A percentile compares a stretch with the other conserved stretches of the same genome.
Conservation (phyloP, 1,284 basidiomycete genomes). For the Hypsizygus ulmarius region DNA sequence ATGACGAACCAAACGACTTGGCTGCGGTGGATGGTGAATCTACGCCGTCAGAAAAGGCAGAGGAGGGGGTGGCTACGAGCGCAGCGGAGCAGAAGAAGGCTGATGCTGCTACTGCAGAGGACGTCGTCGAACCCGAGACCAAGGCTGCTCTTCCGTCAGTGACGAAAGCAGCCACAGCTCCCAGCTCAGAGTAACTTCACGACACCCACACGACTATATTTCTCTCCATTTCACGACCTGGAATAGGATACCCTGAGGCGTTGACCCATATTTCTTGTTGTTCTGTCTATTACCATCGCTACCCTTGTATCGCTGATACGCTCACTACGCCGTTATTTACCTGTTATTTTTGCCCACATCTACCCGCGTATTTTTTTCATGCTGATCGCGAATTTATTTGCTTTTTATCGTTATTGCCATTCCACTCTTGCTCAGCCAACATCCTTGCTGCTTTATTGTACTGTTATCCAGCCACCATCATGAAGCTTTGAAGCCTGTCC, state of each 20-base stretch:
- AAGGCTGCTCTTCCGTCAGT: constrained; percentile 9
- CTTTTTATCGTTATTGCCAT: constrained; percentile 11
- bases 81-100: constrained; percentile 3
- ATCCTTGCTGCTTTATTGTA: constrained; percentile 7
- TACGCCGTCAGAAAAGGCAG: background rate
- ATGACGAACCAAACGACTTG: constrained; percentile 5
- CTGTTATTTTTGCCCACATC: constrained; percentile 6
- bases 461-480: background rate
- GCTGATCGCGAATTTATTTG: constrained; percentile 5
- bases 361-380: background rate
- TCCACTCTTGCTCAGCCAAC: background rate
- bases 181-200: constrained; percentile 5
- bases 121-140: constrained; percentile 1
- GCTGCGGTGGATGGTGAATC: background rate
- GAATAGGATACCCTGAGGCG: constrained; percentile 17
- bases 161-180: constrained; percentile 4
- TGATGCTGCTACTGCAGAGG: background rate
- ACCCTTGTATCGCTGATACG: constrained; percentile 16
- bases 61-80: background rate
- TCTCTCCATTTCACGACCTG: constrained; percentile 7
- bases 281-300: constrained; percentile 7
- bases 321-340: constrained; percentile 10
- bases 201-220: constrained; percentile 4
- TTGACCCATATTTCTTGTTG: constrained; percentile 10
- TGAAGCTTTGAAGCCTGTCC: no score